Evolutionary conservation across 176 grass and related monocot species (phyloP), one percentile per base, ranked within the genome.

Genomic region (Musa beccarii): DNA sequence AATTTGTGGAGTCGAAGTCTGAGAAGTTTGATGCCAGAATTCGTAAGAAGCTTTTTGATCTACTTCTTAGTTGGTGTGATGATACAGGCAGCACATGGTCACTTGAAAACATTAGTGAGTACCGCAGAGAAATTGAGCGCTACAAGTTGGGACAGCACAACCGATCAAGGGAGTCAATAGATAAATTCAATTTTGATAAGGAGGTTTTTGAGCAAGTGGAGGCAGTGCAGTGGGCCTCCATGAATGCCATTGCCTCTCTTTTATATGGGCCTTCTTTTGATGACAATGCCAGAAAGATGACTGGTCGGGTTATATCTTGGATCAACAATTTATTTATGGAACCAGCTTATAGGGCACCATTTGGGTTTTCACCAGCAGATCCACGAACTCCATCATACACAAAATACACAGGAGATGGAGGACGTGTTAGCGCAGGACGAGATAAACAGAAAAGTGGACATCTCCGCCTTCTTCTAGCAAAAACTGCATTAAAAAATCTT

Each of bases 271-370:
- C 95, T 79, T 98, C 90, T 80, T 98, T 98, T 79, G 94, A 98
- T 98, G 94, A 98, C 75, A 98, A 93, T 84, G 82, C 90, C 49
- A 98, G 95, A 82, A 98, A 98, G 73, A 85, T 98, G 88, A 78
- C 72, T 71, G 95, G 95, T 49, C 72, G 82, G 21, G 86, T 93
- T 72, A 89, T 98, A 68, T 84, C 66, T 67, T 93, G 95, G 95
- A 93, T 93, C 66, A 91, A 98, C 77, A 83, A 67, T 64, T 87
- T 98, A 63, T 89, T 91, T 66, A 69, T 79, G 55, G 95, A 98
- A 78, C 90, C 83, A 83, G 68, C 79, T 71, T 52, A 83, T 74
- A 90, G 86, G 75, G 88, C 77, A 85, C 90, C 83, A 63, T 84
- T 89, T 80, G 90, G 95, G 34, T 89, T 89, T 90, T 98, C 90